Conservation (phyloP, 805 yeast genomes). For the Yamadazyma sp. region DNA sequence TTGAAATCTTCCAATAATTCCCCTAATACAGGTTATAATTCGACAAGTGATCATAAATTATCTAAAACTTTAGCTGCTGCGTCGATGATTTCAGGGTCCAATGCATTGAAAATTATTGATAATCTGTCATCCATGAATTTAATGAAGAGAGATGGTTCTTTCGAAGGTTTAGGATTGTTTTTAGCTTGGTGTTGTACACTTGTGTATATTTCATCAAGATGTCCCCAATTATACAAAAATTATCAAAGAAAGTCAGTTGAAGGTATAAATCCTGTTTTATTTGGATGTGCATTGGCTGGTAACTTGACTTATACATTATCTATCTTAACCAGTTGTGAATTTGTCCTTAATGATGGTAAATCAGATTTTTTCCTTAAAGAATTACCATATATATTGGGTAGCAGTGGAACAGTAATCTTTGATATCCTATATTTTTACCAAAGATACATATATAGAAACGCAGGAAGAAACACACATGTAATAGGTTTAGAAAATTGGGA, state of each 20-base stretch:
- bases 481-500: constrained; percentile 17
- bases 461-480: constrained; percentile 17
- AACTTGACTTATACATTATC: constrained; percentile 75
- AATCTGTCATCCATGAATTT: not conserved
- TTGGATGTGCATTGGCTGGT: constrained; percentile 75
- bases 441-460: constrained; percentile 31
- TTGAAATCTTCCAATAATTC: constrained; percentile 11
- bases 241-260: constrained; percentile 76
- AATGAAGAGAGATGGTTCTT: constrained; percentile 2
- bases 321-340: constrained; percentile 63
- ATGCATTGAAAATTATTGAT: constrained; percentile 15
- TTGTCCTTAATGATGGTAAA: constrained; percentile 31
- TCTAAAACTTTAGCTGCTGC: constrained; percentile 10
- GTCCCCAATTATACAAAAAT: constrained; percentile 83
- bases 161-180: constrained; percentile 15
- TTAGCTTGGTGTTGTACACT: constrained; percentile 79
- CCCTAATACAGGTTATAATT: constrained; percentile 15
- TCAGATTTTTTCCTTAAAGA: constrained; percentile 58
- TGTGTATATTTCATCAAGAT: constrained; percentile 72
- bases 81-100: constrained; percentile 6
- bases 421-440: constrained; percentile 73
- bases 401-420: constrained; percentile 79
- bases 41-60: constrained; percentile 12
- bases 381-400: constrained; percentile 79
- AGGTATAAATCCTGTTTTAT: constrained; percentile 79